Conservation (phyloP, 1,284 basidiomycete genomes). For the Moesziomyces globuligerus region DNA sequence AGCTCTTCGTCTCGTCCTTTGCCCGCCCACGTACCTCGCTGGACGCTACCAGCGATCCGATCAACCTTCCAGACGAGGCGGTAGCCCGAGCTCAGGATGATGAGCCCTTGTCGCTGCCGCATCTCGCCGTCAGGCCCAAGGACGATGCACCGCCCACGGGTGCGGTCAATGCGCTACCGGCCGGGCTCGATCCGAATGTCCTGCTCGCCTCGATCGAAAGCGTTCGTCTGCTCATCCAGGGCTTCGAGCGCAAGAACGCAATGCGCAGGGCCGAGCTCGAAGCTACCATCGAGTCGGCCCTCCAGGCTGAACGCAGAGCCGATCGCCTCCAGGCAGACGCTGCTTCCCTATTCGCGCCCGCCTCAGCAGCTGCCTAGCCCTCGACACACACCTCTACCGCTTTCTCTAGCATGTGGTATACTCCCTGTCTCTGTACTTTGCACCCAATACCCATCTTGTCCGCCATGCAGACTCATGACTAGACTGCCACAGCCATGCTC, state of each 20-base stretch:
- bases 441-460: too few relatives aligned
- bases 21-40: slow-evolving; percentile 1
- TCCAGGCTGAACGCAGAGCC: slow-evolving; percentile 35
- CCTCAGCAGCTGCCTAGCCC: slow-evolving; percentile 1
- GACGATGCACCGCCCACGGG: background rate
- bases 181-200: slow-evolving; percentile 26
- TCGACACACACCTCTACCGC: background rate
- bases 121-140: background rate
- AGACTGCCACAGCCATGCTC: too few relatives aligned
- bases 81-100: background rate
- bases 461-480: too few relatives aligned
- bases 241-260: slow-evolving; percentile 47
- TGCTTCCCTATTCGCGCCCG: background rate
- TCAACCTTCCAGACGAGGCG: slow-evolving; percentile 1
- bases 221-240: slow-evolving; percentile 43
- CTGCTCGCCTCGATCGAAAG: slow-evolving; percentile 50
- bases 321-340: slow-evolving; percentile 19
- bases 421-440: too few relatives aligned
- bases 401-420: background rate
- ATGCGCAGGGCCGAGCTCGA: slow-evolving; percentile 46
- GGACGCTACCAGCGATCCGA: slow-evolving; percentile 1
- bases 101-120: background rate
- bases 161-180: background rate
- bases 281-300: slow-evolving; percentile 33
- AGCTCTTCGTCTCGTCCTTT: slow-evolving; percentile 20